Evolutionary conservation across 2,329 filamentous ascomycete species (phyloP).

Genomic region (Xylariaceae sp.): DNA sequence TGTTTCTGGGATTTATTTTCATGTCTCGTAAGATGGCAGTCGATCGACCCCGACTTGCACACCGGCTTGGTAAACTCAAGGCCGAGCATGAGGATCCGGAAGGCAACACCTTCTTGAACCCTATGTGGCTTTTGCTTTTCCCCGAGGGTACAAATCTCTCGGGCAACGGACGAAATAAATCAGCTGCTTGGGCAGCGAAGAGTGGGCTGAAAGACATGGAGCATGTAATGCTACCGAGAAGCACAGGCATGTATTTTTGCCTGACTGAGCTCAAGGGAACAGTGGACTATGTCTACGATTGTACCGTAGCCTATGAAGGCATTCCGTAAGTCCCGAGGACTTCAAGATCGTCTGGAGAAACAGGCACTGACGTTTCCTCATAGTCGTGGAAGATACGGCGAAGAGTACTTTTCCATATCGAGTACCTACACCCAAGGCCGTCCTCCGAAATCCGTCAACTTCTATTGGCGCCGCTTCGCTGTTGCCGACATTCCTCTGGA

Average conservation of each 20-base stretch:
- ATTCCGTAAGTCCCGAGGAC: constrained; percentile 64
- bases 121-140: constrained; percentile 89
- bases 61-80: constrained; percentile 69
- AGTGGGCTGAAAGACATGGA: constrained; percentile 66
- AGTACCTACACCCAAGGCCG: constrained; percentile 87
- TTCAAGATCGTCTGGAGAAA: not conserved
- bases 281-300: constrained; percentile 84
- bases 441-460: constrained; percentile 91
- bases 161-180: constrained; percentile 64
- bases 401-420: constrained; percentile 80
- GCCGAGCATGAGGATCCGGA: constrained; percentile 49
- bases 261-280: constrained; percentile 69
- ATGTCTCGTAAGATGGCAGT: constrained; percentile 84
- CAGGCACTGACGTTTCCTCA: constrained; percentile 1
- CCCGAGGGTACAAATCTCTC: constrained; percentile 84
- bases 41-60: constrained; percentile 70
- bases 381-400: constrained; percentile 78
- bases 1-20: constrained; percentile 88
- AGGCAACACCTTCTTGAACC: constrained; percentile 57
- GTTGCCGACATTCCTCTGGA: constrained; percentile 77
- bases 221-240: constrained; percentile 73
- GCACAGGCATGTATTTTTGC: constrained; percentile 77
- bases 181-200: constrained; percentile 73
- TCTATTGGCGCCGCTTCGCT: constrained; percentile 88
- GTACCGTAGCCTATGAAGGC: constrained; percentile 93